Base-by-base conservation (phyloP, 2,329 filamentous ascomycete genomes). In the Epichloe elymi region DNA sequence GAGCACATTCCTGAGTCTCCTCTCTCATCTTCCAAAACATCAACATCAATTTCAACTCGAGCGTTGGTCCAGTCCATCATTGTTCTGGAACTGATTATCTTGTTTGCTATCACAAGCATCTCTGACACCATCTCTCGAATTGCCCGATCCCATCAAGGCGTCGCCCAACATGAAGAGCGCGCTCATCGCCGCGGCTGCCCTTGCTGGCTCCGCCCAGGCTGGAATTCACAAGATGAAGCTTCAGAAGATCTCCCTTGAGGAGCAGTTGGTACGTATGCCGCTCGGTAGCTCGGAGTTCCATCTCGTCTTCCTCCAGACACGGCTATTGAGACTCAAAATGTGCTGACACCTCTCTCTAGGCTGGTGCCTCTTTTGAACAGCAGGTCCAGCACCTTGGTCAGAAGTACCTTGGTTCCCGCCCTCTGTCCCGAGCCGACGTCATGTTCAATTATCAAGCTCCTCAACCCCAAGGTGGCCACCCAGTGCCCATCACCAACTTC, bases 141-240 rank as follows among this genome's bases (percentile, higher is more conserved):
- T 30, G 26, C 10, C 8, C 26, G 7, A 26, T 30, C 12, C 20
- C 17, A 7, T 10, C 49, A 26, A 59, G 45, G 39, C 51, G 53
- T 58, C 57, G 67, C 67, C 69, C 71, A 76, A 60, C 70, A 97
- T 96, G 91, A 96, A 94, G 84, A 82, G 82, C 70, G 75, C 83
- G 72, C 74, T 89, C 64, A 70, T 95, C 66, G 76, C 88, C 68
- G 84, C 88, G 72, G 82, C 83, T 64, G 78, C 83, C 74, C 81
- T 94, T 76, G 78, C 90, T 65, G 86, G 86, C 75, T 82, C 85
- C 67, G 86, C 86, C 67, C 79, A 86, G 66, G 91, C 88, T 61
- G 88, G 83, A 63, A 78, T 95, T 59, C 88, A 97, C 82, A 94
- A 88, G 79, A 85, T 96, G 80, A 93, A 94, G 79, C 84, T 98